Percentiles rank a stretch among this genome's conserved stretches.
phyloP scores from a whole-genome alignment of 78 protist species.

The Mantamonas sphyraenae region DNA sequence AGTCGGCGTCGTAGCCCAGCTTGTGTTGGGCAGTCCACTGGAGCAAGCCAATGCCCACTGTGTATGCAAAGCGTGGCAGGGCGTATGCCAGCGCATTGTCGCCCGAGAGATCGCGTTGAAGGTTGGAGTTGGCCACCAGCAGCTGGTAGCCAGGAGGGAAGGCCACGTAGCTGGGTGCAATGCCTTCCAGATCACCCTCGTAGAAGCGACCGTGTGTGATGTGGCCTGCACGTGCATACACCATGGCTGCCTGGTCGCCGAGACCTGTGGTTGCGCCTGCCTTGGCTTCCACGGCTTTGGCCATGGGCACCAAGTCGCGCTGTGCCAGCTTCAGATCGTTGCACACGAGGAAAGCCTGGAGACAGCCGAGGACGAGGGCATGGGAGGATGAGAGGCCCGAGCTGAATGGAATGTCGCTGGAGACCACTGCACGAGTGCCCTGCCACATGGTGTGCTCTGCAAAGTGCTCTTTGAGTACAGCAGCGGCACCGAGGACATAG shows the following conservation, averaged over 20 bases:
- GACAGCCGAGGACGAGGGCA: neutral
- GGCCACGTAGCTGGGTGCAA: neutral
- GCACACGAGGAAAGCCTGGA: neutral
- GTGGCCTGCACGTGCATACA: neutral
- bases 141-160: neutral
- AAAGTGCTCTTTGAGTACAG: too few relatives aligned
- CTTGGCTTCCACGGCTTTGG: neutral
- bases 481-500: too few relatives aligned
- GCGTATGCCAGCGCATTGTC: neutral
- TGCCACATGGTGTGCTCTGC: too few relatives aligned
- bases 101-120: neutral
- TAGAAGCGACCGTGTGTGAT: neutral
- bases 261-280: neutral
- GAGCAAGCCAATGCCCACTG: neutral
- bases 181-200: neutral
- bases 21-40: neutral
- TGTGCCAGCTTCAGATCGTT: neutral
- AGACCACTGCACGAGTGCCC: too few relatives aligned
- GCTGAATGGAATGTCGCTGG: neutral
- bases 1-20: neutral
- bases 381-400: neutral
- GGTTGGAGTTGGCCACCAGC: neutral
- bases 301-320: neutral
- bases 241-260: neutral
- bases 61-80: neutral